These are phyloP conservation scores for Ilex paraguariensis DNA, from an alignment of 305 asterid genomes.

Conservation along the genomic window DNA sequence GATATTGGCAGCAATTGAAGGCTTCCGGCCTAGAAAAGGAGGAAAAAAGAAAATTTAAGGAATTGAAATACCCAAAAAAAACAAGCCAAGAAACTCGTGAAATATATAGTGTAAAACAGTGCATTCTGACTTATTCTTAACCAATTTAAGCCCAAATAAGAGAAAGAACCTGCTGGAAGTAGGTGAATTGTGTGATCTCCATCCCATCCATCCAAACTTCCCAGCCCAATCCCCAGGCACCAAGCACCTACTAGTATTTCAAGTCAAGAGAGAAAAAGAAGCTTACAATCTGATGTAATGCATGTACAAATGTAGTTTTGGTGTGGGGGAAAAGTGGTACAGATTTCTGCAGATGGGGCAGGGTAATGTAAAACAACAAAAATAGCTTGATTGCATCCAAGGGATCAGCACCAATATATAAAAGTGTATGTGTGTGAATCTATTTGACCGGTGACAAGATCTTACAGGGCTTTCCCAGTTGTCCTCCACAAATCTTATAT, in stretches of 20 bases:
- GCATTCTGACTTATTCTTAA: too few relatives aligned
- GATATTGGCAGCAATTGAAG: conserved; percentile 83
- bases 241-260: conserved; percentile 68
- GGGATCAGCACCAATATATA: neutral
- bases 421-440: neutral
- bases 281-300: neutral
- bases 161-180: conserved; percentile 88
- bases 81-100: neutral
- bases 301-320: neutral
- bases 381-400: neutral
- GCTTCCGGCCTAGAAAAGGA: conserved; percentile 77
- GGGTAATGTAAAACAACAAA: neutral
- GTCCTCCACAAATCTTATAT: conserved; percentile 99
- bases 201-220: conserved; percentile 99
- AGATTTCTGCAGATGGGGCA: neutral
- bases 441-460: conserved; percentile 16
- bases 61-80: neutral
- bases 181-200: conserved; percentile 99
- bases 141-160: conserved; percentile 1
- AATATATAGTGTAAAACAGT: too few relatives aligned
- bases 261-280: conserved; percentile 12
- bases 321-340: too few relatives aligned
- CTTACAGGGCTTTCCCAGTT: conserved; percentile 99
- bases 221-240: conserved; percentile 99
- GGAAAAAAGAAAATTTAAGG: conserved; percentile 9